Percentiles rank a stretch among this genome's conserved stretches.
phyloP scores from a whole-genome alignment of 768 basidiomycete genomes.

The Suillus subalutaceus region DNA sequence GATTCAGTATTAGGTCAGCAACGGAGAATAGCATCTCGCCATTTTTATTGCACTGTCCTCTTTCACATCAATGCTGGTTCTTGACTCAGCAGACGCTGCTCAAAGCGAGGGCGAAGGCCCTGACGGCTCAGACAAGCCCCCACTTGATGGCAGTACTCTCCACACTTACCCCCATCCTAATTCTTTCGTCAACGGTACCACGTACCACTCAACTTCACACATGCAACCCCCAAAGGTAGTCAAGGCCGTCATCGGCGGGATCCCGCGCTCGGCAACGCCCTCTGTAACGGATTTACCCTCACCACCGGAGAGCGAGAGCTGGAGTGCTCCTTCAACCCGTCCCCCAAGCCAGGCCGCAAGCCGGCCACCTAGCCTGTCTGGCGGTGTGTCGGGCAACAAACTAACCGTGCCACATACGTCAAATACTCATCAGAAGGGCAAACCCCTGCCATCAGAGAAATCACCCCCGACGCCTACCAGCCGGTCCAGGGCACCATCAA shows the following conservation, averaged over 20 bases:
- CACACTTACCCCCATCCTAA: slow-evolving; percentile 15
- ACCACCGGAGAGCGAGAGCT: slow-evolving; percentile 59
- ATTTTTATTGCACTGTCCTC: slow-evolving; percentile 21
- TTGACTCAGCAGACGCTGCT: slow-evolving; percentile 51
- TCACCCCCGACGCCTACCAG: slow-evolving; percentile 23
- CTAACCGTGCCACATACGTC: slow-evolving; percentile 33
- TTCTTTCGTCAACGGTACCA: slow-evolving; percentile 19
- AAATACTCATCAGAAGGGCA: slow-evolving; percentile 23
- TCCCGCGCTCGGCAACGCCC: slow-evolving; percentile 40
- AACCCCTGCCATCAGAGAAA: slow-evolving; percentile 19
- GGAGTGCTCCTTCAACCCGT: slow-evolving; percentile 62
- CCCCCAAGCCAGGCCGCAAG: slow-evolving; percentile 59
- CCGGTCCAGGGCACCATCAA: slow-evolving; percentile 44
- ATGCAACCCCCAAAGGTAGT: slow-evolving; percentile 20
- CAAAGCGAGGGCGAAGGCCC: slow-evolving; percentile 58
- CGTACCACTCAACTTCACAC: slow-evolving; percentile 20
- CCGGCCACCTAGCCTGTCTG: slow-evolving; percentile 39
- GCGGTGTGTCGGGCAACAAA: slow-evolving; percentile 43
- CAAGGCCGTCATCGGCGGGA: slow-evolving; percentile 21
- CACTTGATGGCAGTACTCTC: slow-evolving; percentile 36
- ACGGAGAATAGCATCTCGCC: slow-evolving; percentile 10
- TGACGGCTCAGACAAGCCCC: slow-evolving; percentile 64
- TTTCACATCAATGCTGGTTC: slow-evolving; percentile 42
- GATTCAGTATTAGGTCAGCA: slow-evolving; percentile 4
- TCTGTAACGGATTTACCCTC: slow-evolving; percentile 51